Base-by-base conservation (phyloP, 345 rosid species). In the Physaria fendleri region DNA sequence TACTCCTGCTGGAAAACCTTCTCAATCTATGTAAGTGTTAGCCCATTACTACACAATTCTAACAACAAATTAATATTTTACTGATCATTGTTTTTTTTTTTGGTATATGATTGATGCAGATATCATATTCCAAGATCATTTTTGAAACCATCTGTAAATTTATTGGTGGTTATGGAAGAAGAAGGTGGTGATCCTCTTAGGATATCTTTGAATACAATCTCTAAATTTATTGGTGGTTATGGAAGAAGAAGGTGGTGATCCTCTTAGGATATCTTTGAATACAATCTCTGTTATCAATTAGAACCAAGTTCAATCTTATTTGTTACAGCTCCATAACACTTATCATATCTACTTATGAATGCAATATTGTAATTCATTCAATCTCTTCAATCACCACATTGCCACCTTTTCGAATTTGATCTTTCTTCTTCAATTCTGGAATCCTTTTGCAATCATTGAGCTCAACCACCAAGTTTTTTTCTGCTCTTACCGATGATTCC, bases 121-220 rank as follows among this genome's bases (percentile, higher is more conserved):
- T 85, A 84, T 42, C 87, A 88, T 43, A 79, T 92, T 44, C 98
- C 98, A 40, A 74, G 85, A 28, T 66, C 79, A 12, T 92, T 88
- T 66, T 65, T 92, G 28, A 78, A 85, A 40, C 72, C 78, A 33
- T 30, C 44, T 2, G 76, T 57, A 17, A 91, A 88, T 56, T 49
- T 81, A 2, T 57, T 91, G 38, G 70, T 91, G 42, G 43, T 88
- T 23, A 35, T 82, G 3, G 98, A 88, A 68, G 98, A 88, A 60
- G 76, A 70, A 8, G 71, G 76, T 9, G 93, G 98, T 12, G 75
- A 91, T 57, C 95, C 96, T 48, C 73, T 76, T 22, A 66, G 69
- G 1, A 74, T 84, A 14, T 54, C 90, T 3, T 61, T 91, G 69
- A n/a, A n/a, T n/a, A 38, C 74, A 76, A 30, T 28, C 42, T 2